Percentiles rank a stretch among this genome's conserved stretches.
Evolutionary conservation across 2,329 filamentous ascomycete species (phyloP).

Genomic region (Fusarium sp.): DNA sequence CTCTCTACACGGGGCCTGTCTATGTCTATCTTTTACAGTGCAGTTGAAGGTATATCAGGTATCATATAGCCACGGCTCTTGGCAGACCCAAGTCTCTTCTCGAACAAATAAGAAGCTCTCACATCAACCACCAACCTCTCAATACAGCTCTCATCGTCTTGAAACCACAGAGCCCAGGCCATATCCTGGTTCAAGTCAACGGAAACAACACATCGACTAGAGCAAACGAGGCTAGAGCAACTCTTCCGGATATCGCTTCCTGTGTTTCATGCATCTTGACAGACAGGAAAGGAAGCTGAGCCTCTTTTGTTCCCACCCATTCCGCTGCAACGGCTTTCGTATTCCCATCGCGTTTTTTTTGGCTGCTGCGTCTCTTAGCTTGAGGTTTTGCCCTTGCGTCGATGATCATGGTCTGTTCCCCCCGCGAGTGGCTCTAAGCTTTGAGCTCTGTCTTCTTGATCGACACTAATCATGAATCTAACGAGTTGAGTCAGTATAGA

Average conservation of each 20-base stretch:
- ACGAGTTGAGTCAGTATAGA: not conserved
- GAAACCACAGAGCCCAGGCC: conserved; percentile 31
- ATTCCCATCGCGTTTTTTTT: conserved; percentile 3
- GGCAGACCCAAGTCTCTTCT: not conserved
- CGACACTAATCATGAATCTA: not conserved
- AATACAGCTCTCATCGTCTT: not conserved
- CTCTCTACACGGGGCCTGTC: not conserved
- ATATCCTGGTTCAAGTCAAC: conserved; percentile 23
- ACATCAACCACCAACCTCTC: conserved; percentile 1
- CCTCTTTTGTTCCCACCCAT: conserved; percentile 26
- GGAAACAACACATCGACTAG: conserved; percentile 18
- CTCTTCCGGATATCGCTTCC: conserved; percentile 12
- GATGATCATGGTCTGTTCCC: not conserved
- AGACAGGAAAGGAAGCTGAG: conserved; percentile 9
- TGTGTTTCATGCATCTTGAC: conserved; percentile 12
- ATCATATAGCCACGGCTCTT: not conserved
- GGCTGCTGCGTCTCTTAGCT: conserved; percentile 2
- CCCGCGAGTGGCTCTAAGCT: not conserved
- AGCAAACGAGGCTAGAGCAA: conserved; percentile 1
- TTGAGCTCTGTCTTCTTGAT: not conserved
- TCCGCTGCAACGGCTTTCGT: conserved; percentile 31
- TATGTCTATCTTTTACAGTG: not conserved
- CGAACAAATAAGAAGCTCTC: not conserved
- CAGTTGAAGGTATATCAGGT: not conserved
- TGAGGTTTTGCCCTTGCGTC: not conserved